phyloP scores from a whole-genome alignment of 2,329 filamentous ascomycete species.

The Hymenoscyphus repandus region DNA sequence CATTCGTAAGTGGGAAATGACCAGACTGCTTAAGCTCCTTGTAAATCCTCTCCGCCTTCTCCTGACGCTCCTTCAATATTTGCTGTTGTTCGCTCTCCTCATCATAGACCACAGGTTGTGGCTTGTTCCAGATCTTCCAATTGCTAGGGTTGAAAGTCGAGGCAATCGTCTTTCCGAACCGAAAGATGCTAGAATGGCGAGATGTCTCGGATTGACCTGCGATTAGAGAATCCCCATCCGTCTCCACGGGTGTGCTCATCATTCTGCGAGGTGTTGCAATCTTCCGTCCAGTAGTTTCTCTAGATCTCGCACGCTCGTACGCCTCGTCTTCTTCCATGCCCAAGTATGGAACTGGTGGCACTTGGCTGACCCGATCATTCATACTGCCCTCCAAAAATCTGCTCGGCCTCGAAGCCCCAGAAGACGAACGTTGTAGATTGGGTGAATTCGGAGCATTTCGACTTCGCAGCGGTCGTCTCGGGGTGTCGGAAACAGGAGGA shows the following conservation, averaged over 20 bases:
- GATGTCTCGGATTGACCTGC: conserved; percentile 27
- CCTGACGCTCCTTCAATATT: conserved; percentile 37
- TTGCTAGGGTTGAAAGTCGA: conserved; percentile 49
- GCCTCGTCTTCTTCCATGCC: conserved; percentile 20
- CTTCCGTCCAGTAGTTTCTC: conserved; percentile 13
- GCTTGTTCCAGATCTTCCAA: conserved; percentile 36
- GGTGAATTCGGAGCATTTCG: conserved; percentile 28
- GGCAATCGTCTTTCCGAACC: conserved; percentile 49
- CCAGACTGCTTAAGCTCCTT: conserved; percentile 48
- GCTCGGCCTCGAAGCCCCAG: conserved; percentile 43
- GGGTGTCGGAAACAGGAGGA: conserved; percentile 6
- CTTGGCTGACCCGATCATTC: conserved; percentile 71
- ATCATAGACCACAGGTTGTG: conserved; percentile 32
- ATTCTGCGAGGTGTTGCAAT: conserved; percentile 11
- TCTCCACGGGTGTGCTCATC: neutral
- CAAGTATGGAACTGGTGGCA: conserved; percentile 41
- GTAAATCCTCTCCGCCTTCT: conserved; percentile 45
- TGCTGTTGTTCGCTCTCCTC: conserved; percentile 38
- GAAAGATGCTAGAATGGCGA: conserved; percentile 44
- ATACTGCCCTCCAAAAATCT: conserved; percentile 76
- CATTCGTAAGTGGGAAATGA: conserved; percentile 31
- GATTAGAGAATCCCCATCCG: conserved; percentile 16
- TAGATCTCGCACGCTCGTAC: neutral
- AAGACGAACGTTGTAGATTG: conserved; percentile 17
- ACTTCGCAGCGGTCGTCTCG: conserved; percentile 13